Conservation (phyloP, 176 grass and related monocot species). For the Phyllostachys edulis region DNA sequence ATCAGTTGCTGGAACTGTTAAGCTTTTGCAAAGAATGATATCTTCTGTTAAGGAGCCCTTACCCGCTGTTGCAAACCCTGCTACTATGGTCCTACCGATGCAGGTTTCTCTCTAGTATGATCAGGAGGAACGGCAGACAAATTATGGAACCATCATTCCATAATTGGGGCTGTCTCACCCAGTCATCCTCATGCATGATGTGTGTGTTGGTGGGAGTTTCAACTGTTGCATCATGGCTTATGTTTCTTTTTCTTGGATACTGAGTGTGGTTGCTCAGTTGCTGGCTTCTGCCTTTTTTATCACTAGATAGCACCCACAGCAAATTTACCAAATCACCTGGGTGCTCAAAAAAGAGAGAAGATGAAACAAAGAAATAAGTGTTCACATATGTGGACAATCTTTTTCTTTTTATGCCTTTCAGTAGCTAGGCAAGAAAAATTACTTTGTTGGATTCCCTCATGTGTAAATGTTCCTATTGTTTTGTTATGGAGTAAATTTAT, state of each 20-base stretch:
- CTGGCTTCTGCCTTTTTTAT: neutral
- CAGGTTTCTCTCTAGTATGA: neutral
- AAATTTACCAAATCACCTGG: neutral
- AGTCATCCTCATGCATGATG: neutral
- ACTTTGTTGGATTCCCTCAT: neutral
- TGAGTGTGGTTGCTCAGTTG: neutral
- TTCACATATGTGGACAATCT: neutral
- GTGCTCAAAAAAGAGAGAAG: constrained; percentile 13
- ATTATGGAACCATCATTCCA: neutral
- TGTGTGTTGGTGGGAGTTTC: neutral
- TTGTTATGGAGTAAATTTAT: neutral
- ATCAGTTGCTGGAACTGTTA: neutral
- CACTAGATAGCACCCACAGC: neutral
- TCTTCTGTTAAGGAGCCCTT: neutral
- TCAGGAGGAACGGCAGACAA: neutral
- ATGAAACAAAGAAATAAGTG: neutral
- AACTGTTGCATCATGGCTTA: neutral
- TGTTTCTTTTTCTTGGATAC: neutral
- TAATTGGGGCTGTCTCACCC: neutral
- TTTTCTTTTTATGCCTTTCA: neutral
- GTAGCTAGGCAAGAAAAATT: neutral
- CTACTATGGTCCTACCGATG: neutral
- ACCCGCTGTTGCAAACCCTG: neutral
- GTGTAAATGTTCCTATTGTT: neutral
- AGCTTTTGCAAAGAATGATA: neutral